These are phyloP conservation scores for Casuarina equisetifolia DNA, from an alignment of 306 rosid genomes.

Conservation along the genomic window DNA sequence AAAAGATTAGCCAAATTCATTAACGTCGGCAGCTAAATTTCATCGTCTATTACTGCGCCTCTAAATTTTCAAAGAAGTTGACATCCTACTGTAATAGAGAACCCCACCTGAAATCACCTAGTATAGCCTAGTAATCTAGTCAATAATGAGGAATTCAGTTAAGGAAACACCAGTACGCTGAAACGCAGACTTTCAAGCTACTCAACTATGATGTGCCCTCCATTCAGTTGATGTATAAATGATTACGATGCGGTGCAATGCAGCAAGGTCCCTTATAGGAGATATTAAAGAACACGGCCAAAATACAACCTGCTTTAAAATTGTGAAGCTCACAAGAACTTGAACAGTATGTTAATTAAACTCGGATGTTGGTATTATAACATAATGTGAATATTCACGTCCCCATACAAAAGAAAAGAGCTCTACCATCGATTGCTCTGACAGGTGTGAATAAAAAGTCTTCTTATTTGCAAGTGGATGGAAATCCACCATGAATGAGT, in stretches of 20 bases:
- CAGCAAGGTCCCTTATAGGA: background rate
- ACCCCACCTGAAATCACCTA: too few species aligned
- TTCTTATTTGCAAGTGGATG: slow-evolving; percentile 69
- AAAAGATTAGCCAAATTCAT: too few species aligned
- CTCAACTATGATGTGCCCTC: background rate
- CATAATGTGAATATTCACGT: slow-evolving; percentile 10
- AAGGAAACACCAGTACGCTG: background rate
- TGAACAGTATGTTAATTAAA: too few species aligned
- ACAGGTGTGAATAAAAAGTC: slow-evolving; percentile 31
- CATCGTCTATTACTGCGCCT: too few species aligned
- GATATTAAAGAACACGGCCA: background rate
- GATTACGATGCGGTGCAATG: background rate
- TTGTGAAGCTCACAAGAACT: background rate
- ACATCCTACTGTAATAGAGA: too few species aligned
- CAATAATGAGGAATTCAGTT: too few species aligned
- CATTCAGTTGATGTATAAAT: background rate
- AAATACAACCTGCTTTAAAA: background rate
- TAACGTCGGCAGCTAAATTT: too few species aligned
- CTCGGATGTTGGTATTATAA: background rate
- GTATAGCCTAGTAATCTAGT: too few species aligned
- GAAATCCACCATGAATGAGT: slow-evolving; percentile 44
- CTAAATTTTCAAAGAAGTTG: too few species aligned
- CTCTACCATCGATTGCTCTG: slow-evolving; percentile 15
- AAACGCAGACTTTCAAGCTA: background rate
- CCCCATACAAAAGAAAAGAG: slow-evolving; percentile 13